A percentile compares a stretch with the other conserved stretches of the same genome.
phyloP scores from a whole-genome alignment of 768 basidiomycete genomes.

The Podaxis rugospora region DNA sequence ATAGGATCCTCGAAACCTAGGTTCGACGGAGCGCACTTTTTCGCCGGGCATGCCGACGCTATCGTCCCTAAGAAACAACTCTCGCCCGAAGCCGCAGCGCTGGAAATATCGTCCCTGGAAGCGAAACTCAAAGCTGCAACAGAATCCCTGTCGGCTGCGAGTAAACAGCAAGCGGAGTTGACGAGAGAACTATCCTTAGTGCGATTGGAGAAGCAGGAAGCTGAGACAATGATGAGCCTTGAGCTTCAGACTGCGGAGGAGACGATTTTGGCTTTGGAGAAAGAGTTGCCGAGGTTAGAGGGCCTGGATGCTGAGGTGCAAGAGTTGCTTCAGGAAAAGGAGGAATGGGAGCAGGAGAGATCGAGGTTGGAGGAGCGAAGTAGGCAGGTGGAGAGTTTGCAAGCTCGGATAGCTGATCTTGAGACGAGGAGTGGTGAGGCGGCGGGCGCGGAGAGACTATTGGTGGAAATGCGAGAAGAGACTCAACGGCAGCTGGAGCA shows the following conservation, averaged over 20 bases:
- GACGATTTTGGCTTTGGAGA: conserved; percentile 52
- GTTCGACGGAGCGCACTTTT: conserved; percentile 83
- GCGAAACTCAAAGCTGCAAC: conserved; percentile 60
- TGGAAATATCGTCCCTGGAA: conserved; percentile 52
- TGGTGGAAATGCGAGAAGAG: conserved; percentile 31
- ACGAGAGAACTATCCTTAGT: conserved; percentile 58
- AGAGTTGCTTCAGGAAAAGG: conserved; percentile 44
- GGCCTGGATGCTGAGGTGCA: conserved; percentile 43
- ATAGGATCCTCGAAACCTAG: conserved; percentile 43
- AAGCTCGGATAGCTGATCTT: conserved; percentile 36
- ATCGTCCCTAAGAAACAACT: conserved; percentile 48
- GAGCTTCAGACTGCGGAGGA: conserved; percentile 68
- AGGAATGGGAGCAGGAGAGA: conserved; percentile 47
- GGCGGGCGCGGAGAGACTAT: conserved; percentile 33
- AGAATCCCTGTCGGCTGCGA: conserved; percentile 51
- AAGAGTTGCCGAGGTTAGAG: conserved; percentile 48
- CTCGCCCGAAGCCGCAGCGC: conserved; percentile 37
- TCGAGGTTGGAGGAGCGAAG: conserved; percentile 34
- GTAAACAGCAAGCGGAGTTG: conserved; percentile 58
- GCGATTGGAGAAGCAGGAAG: conserved; percentile 62
- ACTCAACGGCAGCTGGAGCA: conserved; percentile 32
- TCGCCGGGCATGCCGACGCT: conserved; percentile 75
- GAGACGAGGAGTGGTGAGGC: conserved; percentile 28
- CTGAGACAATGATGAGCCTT: conserved; percentile 59
- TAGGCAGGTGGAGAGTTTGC: conserved; percentile 34